Evolutionary conservation across 148 eudicot genomes (phyloP).

Genomic region (Rhododendron ferrugineum): DNA sequence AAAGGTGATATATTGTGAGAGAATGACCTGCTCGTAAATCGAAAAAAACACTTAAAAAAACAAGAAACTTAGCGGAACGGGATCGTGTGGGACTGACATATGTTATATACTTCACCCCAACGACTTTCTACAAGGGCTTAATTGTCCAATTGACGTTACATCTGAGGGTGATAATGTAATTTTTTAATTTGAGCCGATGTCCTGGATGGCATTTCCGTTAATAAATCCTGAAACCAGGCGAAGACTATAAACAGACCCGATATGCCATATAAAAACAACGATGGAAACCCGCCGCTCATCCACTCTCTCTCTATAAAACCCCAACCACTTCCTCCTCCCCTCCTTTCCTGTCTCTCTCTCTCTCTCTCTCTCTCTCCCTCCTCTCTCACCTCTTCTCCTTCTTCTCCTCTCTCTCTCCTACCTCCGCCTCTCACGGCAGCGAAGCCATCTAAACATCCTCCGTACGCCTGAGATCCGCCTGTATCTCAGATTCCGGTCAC

Average conservation of each 20-base stretch:
- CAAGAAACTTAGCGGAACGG: too few species aligned
- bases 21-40: too few species aligned
- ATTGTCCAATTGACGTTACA: not conserved
- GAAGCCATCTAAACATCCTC: not conserved
- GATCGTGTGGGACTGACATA: too few species aligned
- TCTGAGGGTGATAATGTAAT: not conserved
- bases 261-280: not conserved
- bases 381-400: too few species aligned
- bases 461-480: not conserved
- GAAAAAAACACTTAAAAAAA: too few species aligned
- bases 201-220: conserved; percentile 4
- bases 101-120: not conserved
- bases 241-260: not conserved
- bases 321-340: not conserved
- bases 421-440: not conserved
- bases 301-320: not conserved
- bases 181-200: not conserved
- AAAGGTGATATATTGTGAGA: too few species aligned
- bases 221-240: not conserved
- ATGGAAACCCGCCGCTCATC: not conserved
- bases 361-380: not conserved
- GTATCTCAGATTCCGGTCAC: not conserved
- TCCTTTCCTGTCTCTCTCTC: not conserved
- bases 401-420: not conserved
- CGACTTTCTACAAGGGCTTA: not conserved